These are phyloP conservation scores for Russula dissimulans DNA, from an alignment of 768 basidiomycete genomes.

Conservation along the genomic window DNA sequence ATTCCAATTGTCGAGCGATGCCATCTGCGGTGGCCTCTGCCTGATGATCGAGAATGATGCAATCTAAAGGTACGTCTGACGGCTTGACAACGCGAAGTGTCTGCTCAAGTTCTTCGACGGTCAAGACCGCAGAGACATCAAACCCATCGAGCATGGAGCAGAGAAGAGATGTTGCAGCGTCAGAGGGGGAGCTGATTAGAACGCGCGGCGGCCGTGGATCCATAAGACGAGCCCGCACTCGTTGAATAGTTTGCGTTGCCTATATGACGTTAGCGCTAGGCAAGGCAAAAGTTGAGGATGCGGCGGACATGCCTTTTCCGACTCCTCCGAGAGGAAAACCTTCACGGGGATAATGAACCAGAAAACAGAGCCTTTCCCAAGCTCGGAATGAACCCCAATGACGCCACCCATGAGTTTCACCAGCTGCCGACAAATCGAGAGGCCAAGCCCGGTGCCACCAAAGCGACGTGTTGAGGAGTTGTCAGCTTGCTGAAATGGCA, in stretches of 20 bases:
- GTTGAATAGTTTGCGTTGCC: slow-evolving; percentile 40
- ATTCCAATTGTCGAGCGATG: slow-evolving; percentile 41
- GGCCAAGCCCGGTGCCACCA: slow-evolving; percentile 68
- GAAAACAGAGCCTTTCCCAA: slow-evolving; percentile 56
- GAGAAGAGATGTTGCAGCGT: slow-evolving; percentile 47
- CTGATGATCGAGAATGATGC: slow-evolving; percentile 60
- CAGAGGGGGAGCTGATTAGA: slow-evolving; percentile 50
- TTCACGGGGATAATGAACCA: slow-evolving; percentile 69
- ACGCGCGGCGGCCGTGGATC: slow-evolving; percentile 39
- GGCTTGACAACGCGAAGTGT: slow-evolving; percentile 30
- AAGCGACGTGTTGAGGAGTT: slow-evolving; percentile 69
- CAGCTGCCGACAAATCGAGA: slow-evolving; percentile 65
- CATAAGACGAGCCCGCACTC: slow-evolving; percentile 39
- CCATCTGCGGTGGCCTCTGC: slow-evolving; percentile 49
- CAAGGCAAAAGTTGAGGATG: neutral
- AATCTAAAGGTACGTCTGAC: slow-evolving; percentile 40
- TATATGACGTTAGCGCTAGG: slow-evolving; percentile 20
- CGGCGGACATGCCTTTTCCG: slow-evolving; percentile 37
- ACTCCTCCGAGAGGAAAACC: slow-evolving; percentile 45
- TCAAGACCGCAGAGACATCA: slow-evolving; percentile 34
- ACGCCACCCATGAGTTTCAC: slow-evolving; percentile 71
- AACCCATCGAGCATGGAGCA: slow-evolving; percentile 50
- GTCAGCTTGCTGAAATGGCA: slow-evolving; percentile 73
- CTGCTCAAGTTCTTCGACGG: slow-evolving; percentile 38
- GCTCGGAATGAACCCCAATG: slow-evolving; percentile 59